Percentiles rank a stretch among this genome's conserved stretches.
Conservation (phyloP, 2,329 filamentous ascomycete species). For the Chlorencoelia australis region DNA sequence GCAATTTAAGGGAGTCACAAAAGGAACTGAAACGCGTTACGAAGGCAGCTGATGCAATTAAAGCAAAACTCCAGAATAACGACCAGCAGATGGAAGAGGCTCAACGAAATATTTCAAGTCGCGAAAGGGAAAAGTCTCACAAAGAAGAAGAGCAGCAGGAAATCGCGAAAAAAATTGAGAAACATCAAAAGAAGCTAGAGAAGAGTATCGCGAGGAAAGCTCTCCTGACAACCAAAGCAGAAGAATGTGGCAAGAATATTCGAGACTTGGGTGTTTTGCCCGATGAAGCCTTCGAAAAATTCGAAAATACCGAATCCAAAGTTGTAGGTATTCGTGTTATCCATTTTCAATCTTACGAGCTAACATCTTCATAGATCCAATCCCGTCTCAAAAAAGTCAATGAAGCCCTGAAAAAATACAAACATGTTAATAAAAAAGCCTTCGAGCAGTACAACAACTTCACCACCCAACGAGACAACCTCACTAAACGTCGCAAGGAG, state of each 20-base stretch:
- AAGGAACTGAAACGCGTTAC: slow-evolving; percentile 72
- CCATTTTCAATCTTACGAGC: background rate
- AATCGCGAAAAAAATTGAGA: slow-evolving; percentile 67
- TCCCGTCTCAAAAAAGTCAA: slow-evolving; percentile 77
- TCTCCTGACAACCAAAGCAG: slow-evolving; percentile 63
- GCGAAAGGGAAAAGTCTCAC: slow-evolving; percentile 41
- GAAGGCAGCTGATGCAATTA: slow-evolving; percentile 56
- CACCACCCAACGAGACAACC: slow-evolving; percentile 78
- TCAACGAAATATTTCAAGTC: slow-evolving; percentile 29
- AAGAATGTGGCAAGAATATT: slow-evolving; percentile 79
- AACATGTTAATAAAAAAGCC: slow-evolving; percentile 98
- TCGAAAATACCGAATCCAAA: slow-evolving; percentile 71
- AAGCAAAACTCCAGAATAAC: slow-evolving; percentile 61
- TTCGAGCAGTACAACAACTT: slow-evolving; percentile 99
- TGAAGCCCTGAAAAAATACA: slow-evolving; percentile 89
- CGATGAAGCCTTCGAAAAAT: slow-evolving; percentile 88
- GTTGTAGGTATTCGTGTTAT: slow-evolving; percentile 42
- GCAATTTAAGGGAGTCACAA: slow-evolving; percentile 66
- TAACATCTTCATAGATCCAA: slow-evolving; percentile 16
- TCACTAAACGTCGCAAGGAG: slow-evolving; percentile 76
- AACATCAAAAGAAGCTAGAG: slow-evolving; percentile 80
- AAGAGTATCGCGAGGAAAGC: slow-evolving; percentile 87
- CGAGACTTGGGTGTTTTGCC: slow-evolving; percentile 87
- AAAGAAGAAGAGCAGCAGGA: slow-evolving; percentile 67
- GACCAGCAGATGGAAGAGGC: slow-evolving; percentile 58